Evolutionary conservation across 1,284 basidiomycete species (phyloP).

Genomic region (Erythrobasidium hasegawianum): DNA sequence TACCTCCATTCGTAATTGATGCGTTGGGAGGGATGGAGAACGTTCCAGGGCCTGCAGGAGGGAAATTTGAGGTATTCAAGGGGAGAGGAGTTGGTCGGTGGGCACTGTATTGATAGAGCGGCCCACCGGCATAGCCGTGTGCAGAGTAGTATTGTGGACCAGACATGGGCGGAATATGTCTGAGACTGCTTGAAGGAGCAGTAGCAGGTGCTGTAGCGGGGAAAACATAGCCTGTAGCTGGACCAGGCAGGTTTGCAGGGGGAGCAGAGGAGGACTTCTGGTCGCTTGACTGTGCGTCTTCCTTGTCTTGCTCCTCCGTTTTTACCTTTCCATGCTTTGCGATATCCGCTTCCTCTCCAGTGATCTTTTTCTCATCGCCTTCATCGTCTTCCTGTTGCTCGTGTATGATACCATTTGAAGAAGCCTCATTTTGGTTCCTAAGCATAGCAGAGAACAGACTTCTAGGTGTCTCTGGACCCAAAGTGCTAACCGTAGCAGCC

Average conservation of each 20-base stretch:
- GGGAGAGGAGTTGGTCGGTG: slow-evolving; percentile 16
- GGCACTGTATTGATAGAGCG: not conserved
- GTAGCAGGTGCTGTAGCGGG: not conserved
- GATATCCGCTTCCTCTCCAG: not conserved
- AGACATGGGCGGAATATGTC: not conserved
- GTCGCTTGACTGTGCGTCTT: not conserved
- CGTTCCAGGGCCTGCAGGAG: not conserved
- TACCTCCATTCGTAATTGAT: slow-evolving; percentile 1
- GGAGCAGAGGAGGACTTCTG: not conserved
- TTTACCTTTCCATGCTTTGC: not conserved
- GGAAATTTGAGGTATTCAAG: not conserved
- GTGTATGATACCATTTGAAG: not conserved
- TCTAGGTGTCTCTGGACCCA: slow-evolving; percentile 20
- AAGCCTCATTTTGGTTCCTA: not conserved
- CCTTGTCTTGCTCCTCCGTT: not conserved
- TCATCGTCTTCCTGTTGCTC: not conserved
- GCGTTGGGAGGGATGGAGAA: slow-evolving; percentile 18
- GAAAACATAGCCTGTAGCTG: slow-evolving; percentile 20
- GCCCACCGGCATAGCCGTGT: not conserved
- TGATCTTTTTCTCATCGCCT: not conserved
- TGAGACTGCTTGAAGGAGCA: not conserved
- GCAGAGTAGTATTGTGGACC: not conserved
- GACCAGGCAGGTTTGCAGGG: slow-evolving; percentile 10
- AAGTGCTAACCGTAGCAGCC: slow-evolving; percentile 10
- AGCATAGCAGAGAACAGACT: slow-evolving; percentile 7